Percentiles rank a stretch among this genome's conserved stretches.
Evolutionary conservation across 495 filamentous ascomycete genomes (phyloP).

Genomic region (Clohesyomyces aquaticus): DNA sequence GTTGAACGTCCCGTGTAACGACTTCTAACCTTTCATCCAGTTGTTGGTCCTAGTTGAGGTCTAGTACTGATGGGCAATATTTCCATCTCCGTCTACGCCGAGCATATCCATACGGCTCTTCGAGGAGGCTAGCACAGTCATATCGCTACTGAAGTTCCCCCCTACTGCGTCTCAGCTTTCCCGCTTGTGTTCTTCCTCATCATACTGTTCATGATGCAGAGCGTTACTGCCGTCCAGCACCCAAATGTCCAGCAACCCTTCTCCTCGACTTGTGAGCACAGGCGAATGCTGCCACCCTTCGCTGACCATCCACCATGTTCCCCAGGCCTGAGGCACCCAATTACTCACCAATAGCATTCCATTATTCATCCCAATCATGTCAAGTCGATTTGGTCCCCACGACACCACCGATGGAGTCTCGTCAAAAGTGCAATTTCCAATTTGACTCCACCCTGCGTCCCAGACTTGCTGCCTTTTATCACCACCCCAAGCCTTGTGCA

Average conservation of each 20-base stretch:
- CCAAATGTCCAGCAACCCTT: neutral
- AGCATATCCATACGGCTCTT: neutral
- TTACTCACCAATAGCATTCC: neutral
- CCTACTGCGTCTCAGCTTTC: neutral
- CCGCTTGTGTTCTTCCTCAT: neutral
- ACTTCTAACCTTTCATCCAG: neutral
- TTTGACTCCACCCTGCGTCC: neutral
- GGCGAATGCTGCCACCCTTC: neutral
- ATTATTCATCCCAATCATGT: neutral
- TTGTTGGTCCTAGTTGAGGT: neutral
- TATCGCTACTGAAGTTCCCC: neutral
- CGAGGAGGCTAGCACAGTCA: neutral
- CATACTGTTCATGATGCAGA: neutral
- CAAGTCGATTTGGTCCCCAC: neutral
- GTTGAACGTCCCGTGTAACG: neutral
- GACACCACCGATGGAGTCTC: neutral
- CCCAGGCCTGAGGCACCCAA: neutral
- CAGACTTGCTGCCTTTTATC: neutral
- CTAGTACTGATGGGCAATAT: neutral
- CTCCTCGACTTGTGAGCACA: neutral
- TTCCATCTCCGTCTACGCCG: neutral
- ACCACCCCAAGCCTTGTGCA: neutral
- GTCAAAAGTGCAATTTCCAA: neutral
- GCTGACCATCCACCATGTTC: neutral
- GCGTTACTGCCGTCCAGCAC: neutral